These are phyloP conservation scores for Pueraria montana DNA, from an alignment of 306 rosid genomes.

Conservation along the genomic window DNA sequence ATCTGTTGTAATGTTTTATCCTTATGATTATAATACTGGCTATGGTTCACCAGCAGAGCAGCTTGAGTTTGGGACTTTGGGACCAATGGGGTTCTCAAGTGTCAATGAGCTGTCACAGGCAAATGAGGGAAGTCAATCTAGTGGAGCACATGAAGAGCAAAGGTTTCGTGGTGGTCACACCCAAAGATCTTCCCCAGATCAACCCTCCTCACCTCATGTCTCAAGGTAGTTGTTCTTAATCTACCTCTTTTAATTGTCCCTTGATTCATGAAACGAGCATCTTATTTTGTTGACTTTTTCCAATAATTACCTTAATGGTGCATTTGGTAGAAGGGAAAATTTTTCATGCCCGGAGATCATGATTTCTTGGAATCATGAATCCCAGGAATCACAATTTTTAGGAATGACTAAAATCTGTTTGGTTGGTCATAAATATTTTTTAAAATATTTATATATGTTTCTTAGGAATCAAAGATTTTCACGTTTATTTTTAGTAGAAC, in stretches of 20 bases:
- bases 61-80: constrained; percentile 92
- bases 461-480: too few species aligned
- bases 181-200: constrained; percentile 84
- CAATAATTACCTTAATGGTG: background rate
- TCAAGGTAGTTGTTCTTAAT: constrained; percentile 63
- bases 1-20: constrained; percentile 87
- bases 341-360: too few species aligned
- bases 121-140: constrained; percentile 67
- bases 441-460: too few species aligned
- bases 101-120: constrained; percentile 69
- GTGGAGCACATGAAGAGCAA: constrained; percentile 79
- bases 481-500: too few species aligned
- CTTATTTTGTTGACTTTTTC: background rate
- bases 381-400: too few species aligned
- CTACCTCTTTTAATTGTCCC: background rate
- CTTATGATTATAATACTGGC: constrained; percentile 76
- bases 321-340: too few species aligned
- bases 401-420: too few species aligned
- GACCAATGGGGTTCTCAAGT: constrained; percentile 79
- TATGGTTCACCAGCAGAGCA: constrained; percentile 72
- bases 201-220: constrained; percentile 85
- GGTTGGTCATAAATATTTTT: too few species aligned
- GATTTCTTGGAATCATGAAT: too few species aligned
- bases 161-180: constrained; percentile 75
- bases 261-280: background rate